Evolutionary conservation across 441 rosid species (phyloP).

Genomic region (Gossypium davidsonii): DNA sequence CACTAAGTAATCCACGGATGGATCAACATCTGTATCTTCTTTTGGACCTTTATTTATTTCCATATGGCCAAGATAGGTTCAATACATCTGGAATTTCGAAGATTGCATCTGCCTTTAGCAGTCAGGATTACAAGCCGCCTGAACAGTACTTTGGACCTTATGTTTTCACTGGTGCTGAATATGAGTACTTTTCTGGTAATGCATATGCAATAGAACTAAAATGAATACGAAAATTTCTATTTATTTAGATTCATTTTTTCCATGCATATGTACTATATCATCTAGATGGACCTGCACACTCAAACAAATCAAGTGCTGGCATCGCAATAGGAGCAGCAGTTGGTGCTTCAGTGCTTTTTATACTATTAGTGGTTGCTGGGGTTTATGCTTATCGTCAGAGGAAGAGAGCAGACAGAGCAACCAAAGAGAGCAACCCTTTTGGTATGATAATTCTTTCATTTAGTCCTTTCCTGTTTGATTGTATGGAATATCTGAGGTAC

Average conservation of each 20-base stretch:
- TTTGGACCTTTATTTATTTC: slow-evolving; percentile 46
- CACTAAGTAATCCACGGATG: slow-evolving; percentile 44
- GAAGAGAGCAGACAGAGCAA: slow-evolving; percentile 61
- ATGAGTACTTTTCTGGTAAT: slow-evolving; percentile 35
- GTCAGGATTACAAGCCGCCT: slow-evolving; percentile 55
- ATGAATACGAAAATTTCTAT: background rate
- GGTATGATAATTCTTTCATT: slow-evolving; percentile 32
- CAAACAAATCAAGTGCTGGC: slow-evolving; percentile 30
- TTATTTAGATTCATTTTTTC: background rate
- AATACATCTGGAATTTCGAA: slow-evolving; percentile 19
- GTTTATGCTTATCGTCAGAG: slow-evolving; percentile 57
- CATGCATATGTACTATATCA: background rate
- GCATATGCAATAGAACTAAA: slow-evolving; percentile 1
- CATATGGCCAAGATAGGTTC: slow-evolving; percentile 32
- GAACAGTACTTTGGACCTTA: slow-evolving; percentile 42
- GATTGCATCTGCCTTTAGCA: slow-evolving; percentile 42
- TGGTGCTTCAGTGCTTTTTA: slow-evolving; percentile 44
- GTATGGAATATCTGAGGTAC: background rate
- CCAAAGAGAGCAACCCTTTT: slow-evolving; percentile 48
- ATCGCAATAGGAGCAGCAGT: slow-evolving; percentile 52
- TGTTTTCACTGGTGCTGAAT: slow-evolving; percentile 25
- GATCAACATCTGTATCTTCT: slow-evolving; percentile 27
- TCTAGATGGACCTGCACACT: background rate
- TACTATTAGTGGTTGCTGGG: slow-evolving; percentile 50
- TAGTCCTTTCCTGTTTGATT: background rate